These are phyloP conservation scores for Brassica carinata DNA, from an alignment of 345 rosid genomes.

Conservation along the genomic window DNA sequence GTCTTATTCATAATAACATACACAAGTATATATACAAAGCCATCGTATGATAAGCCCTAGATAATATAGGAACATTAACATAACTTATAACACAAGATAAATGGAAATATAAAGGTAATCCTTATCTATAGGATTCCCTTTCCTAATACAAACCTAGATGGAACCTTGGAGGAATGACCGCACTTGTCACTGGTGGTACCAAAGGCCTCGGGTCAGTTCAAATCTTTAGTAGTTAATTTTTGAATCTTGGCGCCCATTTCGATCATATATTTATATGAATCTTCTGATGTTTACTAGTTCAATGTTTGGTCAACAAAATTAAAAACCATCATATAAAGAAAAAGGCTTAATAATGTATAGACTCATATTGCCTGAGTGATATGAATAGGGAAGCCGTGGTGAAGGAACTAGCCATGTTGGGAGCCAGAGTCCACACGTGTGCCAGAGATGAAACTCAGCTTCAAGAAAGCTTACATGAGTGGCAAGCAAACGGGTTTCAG, in stretches of 20 bases:
- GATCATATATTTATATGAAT: not conserved
- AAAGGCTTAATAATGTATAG: not conserved
- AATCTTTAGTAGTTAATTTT: not conserved
- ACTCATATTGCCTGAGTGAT: not conserved
- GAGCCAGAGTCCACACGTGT: slow-evolving; percentile 38
- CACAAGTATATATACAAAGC: no score
- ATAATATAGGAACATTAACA: no score
- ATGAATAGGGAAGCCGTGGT: slow-evolving; percentile 38
- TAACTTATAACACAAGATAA: no score
- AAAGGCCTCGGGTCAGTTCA: slow-evolving; percentile 6
- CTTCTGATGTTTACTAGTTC: not conserved
- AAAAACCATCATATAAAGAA: not conserved
- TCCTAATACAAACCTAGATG: not conserved
- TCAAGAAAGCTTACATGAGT: slow-evolving; percentile 28
- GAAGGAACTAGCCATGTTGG: slow-evolving; percentile 32
- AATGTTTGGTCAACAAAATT: not conserved
- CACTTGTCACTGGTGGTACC: not conserved
- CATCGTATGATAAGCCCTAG: no score
- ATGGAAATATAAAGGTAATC: no score
- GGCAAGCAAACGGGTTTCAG: slow-evolving; percentile 34
- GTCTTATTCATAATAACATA: no score
- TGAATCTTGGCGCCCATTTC: not conserved
- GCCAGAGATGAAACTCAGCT: slow-evolving; percentile 36
- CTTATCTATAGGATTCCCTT: no score
- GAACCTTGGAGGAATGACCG: not conserved